Conservation (phyloP, 306 rosid species). For the Biancaea sappan region DNA sequence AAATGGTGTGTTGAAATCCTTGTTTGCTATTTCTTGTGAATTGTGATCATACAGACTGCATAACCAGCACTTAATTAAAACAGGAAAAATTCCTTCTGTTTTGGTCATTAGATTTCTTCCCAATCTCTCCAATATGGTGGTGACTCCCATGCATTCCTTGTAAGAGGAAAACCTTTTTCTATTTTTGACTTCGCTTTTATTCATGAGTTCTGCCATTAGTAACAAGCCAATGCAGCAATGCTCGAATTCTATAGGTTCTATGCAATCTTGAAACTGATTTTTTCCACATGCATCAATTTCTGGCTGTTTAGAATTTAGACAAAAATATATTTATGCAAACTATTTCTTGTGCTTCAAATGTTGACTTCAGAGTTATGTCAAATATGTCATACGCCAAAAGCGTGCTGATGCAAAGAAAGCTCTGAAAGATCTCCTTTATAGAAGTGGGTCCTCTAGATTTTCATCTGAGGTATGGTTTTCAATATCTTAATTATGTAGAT, state of each 20-base stretch:
- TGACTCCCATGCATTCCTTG: conserved; percentile 4
- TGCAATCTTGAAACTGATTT: neutral
- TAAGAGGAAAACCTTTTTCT: neutral
- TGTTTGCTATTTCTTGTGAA: neutral
- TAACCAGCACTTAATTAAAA: neutral
- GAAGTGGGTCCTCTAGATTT: conserved; percentile 55
- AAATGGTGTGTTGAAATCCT: neutral
- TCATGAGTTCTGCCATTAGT: neutral
- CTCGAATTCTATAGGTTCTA: neutral
- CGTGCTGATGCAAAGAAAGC: conserved; percentile 93
- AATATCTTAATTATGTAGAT: neutral
- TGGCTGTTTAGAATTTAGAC: neutral
- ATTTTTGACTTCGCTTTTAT: conserved; percentile 20
- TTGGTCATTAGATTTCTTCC: neutral
- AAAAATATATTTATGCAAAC: neutral
- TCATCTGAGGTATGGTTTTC: conserved; percentile 49
- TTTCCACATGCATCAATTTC: neutral
- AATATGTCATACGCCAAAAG: conserved; percentile 67
- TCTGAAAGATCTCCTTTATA: conserved; percentile 67
- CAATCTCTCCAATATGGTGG: neutral
- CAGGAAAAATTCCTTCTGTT: neutral
- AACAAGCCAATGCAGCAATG: neutral
- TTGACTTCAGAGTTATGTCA: conserved; percentile 58
- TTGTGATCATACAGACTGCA: neutral
- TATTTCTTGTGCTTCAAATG: conserved; percentile 35